Base-by-base conservation (phyloP, 805 yeast species). In the Maudiozyma bulderi region DNA sequence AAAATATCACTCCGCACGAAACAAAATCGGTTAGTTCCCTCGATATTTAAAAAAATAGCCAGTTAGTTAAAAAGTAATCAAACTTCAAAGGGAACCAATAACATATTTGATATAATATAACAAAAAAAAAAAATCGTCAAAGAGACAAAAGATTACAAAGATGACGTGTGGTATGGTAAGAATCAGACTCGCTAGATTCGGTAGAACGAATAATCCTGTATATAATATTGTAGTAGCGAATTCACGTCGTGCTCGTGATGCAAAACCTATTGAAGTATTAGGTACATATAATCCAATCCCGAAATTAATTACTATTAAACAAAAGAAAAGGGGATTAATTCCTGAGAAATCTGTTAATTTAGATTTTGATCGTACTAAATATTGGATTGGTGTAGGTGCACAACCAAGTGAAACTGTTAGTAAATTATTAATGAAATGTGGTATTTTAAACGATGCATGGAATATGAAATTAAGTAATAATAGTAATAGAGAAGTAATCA, bases 381-480 rank as follows among this genome's bases (percentile, higher is more conserved):
- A 93, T 68, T 93, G 99, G 99, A 71, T 93, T 35, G 95, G 96
- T 59, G 95, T 88, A 15, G 99, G 99, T 10, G 98, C 98, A 1
- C 95, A 86, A 64, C 95, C 96, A 6, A 81, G 91, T 28, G 89
- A 84, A 42, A 73, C 93, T 3, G 95, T 91, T 10, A 76, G 80
- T 2, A 80, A 80, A 55, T 70, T 93, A 47, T 77, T 93, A 64
- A 82, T 80, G 62, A 87, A 82, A 65, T 88, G 86, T 43, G 89
- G 96, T 51, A 77, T 78, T 49, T 49, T 65, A 40, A 58, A 55
- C 31, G 53, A 54, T 29, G 57, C 51, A 32, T 64, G 66, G 67
- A 20, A 20, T 20, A 20, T 20, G 26, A 20, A 20, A 20, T 20
- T 20, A 58, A 15, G 62, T n/a, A 54, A 55, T 38, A 14, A 26